phyloP scores from a whole-genome alignment of 1,284 basidiomycete genomes.

The Leccinum pseudoinsigne region DNA sequence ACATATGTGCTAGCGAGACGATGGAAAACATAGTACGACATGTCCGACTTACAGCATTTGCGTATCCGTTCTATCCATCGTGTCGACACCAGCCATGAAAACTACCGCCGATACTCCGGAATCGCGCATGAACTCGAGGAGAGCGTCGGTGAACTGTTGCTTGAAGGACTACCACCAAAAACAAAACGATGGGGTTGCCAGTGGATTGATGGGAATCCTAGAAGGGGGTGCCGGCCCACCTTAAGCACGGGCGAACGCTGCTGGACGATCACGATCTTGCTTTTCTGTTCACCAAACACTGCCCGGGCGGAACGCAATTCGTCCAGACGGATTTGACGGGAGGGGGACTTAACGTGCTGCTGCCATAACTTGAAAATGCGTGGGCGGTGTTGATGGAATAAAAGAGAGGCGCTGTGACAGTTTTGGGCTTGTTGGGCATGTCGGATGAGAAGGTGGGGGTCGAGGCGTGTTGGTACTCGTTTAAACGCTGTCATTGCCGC shows the following conservation, averaged over 20 bases:
- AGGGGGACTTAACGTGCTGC: too few species aligned
- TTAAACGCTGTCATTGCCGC: too few species aligned
- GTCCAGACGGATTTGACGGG: not conserved
- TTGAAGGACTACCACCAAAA: conserved; percentile 54
- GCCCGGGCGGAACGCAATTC: not conserved
- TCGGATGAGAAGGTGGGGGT: too few species aligned
- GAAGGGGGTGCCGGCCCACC: conserved; percentile 36
- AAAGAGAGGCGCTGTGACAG: too few species aligned
- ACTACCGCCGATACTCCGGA: conserved; percentile 53
- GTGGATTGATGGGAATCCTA: not conserved
- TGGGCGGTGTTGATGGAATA: too few species aligned
- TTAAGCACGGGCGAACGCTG: conserved; percentile 78
- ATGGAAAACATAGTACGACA: not conserved
- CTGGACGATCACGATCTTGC: conserved; percentile 59
- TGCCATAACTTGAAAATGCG: too few species aligned
- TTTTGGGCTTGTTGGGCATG: too few species aligned
- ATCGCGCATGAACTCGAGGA: conserved; percentile 54
- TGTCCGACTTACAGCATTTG: conserved; percentile 66
- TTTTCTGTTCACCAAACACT: conserved; percentile 64
- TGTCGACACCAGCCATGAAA: conserved; percentile 74
- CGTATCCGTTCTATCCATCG: conserved; percentile 67
- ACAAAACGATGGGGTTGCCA: not conserved
- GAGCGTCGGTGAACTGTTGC: conserved; percentile 57
- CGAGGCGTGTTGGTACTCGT: too few species aligned
- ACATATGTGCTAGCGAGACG: conserved; percentile 35